Base-by-base conservation (phyloP, 441 rosid genomes). In the Pelargonium myrrhifolium region DNA sequence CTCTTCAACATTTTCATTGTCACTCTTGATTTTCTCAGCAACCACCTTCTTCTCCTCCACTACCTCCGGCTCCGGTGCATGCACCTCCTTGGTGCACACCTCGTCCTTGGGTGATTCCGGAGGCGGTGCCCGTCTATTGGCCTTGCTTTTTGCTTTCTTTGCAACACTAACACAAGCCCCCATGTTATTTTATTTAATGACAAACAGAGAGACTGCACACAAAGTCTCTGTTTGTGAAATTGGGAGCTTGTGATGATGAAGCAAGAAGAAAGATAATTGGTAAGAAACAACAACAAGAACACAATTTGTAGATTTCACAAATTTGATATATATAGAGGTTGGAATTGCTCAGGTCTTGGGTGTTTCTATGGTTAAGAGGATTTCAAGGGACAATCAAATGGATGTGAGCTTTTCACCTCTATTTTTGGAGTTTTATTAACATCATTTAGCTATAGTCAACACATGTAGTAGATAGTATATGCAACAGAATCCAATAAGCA, bases 121-220 rank as follows among this genome's bases (percentile, higher is more conserved):
- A 5, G 18, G 21, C 58, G 58, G 58, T 17, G 21, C 58, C 21
- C 2, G 18, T 9, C 15, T 51, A 15, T n/a, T 51, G 58, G 58
- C 58, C 21, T 51, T 51, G 58, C 20, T 1, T 18, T 51, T 51
- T n/a, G 18, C 7, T n/a, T 51, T 51, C 58, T n/a, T 51, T 51
- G 58, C 58, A 51, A n/a, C 58, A 51, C 58, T 51, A 17, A 51
- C 18, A 51, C 58, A 51, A 51, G 58, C 58, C 58, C 58, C 58
- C 58, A 51, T 51, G 8, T 51, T 15, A 17, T 51, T 51, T 6
- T 51, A 18, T 18, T 35, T 7, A 35, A 5, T 35, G 39, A 35
- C 39, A 35, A 35, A 35, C 39, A 35, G 8, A 35, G 39, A 35
- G 39, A 35, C 39, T 35, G 39, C 39, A 35, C 39, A 35, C 39